Conservation (phyloP, 1,139 yeast genomes). For the Pneumocystis sp. region DNA sequence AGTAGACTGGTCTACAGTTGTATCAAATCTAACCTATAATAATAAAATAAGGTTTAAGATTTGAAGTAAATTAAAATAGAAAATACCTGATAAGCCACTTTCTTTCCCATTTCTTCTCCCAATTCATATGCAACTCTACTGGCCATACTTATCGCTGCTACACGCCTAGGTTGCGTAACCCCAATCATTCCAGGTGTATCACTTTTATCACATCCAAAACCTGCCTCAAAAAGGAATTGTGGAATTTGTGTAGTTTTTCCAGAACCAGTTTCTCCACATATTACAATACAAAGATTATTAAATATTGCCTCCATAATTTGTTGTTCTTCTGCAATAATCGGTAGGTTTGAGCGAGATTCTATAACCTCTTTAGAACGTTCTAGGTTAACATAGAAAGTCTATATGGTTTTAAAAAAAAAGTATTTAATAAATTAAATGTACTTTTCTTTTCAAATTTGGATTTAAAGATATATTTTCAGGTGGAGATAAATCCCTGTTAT, state of each 20-base stretch:
- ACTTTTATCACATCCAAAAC: conserved; percentile 54
- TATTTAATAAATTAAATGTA: conserved; percentile 27
- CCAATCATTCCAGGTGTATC: conserved; percentile 87
- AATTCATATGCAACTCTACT: conserved; percentile 70
- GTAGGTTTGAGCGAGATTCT: conserved; percentile 50
- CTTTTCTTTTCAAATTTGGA: background rate
- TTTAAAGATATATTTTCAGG: conserved; percentile 41
- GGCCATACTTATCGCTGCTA: conserved; percentile 97
- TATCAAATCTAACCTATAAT: conserved; percentile 57
- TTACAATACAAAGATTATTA: conserved; percentile 76
- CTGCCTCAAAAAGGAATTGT: conserved; percentile 79
- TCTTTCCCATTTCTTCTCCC: conserved; percentile 57
- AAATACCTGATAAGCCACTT: conserved; percentile 60
- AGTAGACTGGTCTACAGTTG: conserved; percentile 53
- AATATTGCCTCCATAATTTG: conserved; percentile 89
- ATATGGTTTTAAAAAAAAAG: conserved; percentile 36
- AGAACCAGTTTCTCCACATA: conserved; percentile 97
- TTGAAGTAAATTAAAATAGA: background rate
- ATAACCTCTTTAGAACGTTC: conserved; percentile 53
- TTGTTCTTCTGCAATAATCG: conserved; percentile 86
- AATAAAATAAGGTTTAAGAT: background rate
- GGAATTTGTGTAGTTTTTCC: conserved; percentile 98
- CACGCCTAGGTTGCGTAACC: conserved; percentile 93
- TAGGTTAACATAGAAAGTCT: conserved; percentile 56
- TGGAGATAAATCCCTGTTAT: conserved; percentile 34